phyloP scores from a whole-genome alignment of 2,329 filamentous ascomycete genomes.

The Thelonectria olida region DNA sequence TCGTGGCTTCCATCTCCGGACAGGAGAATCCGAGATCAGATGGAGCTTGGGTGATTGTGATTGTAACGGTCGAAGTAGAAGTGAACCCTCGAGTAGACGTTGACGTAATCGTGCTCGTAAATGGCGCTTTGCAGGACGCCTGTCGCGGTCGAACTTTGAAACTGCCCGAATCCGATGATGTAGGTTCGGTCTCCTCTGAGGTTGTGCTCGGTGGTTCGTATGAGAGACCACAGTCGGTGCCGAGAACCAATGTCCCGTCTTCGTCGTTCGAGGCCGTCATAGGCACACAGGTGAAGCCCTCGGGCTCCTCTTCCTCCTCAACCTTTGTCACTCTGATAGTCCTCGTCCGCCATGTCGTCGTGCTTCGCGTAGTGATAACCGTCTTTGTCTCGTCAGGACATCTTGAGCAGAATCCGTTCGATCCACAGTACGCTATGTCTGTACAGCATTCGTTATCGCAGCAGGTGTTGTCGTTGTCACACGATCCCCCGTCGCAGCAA shows the following conservation, averaged over 20 bases:
- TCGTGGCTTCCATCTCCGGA: slow-evolving; percentile 2
- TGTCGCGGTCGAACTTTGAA: background rate
- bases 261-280: background rate
- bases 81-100: background rate
- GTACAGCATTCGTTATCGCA: slow-evolving; percentile 8
- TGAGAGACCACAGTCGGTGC: background rate
- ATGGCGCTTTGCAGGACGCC: background rate
- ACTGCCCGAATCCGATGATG: background rate
- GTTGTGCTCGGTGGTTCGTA: background rate
- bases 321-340: background rate
- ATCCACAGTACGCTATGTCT: slow-evolving; percentile 1
- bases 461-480: background rate
- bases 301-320: background rate
- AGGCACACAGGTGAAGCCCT: background rate
- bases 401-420: background rate
- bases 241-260: background rate
- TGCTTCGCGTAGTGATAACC: background rate
- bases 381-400: slow-evolving; percentile 3
- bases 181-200: background rate
- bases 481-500: slow-evolving; percentile 1
- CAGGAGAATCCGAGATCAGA: slow-evolving; percentile 1
- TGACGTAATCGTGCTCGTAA: background rate
- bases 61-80: background rate
- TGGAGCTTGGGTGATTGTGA: background rate
- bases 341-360: background rate